Percentiles rank a stretch among this genome's conserved stretches.
Conservation (phyloP, 164 flowering plant species). For the Nymphaea colorata region DNA sequence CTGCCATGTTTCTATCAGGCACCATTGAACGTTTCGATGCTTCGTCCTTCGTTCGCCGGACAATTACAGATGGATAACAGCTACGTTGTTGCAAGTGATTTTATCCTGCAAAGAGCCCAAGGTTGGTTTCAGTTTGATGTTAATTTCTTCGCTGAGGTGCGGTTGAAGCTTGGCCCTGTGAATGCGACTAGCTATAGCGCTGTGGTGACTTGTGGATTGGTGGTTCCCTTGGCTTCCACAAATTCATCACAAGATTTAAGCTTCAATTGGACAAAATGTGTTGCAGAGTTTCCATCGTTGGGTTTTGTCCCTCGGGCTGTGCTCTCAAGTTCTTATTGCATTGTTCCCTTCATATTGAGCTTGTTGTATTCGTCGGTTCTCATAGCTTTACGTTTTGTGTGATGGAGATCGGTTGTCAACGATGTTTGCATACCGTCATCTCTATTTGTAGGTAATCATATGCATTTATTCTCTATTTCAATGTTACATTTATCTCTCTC, state of each 20-base stretch:
- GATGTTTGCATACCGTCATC: too few species aligned
- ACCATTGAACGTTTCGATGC: slow-evolving; percentile 18
- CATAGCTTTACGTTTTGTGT: not conserved
- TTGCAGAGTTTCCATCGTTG: not conserved
- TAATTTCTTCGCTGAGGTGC: slow-evolving; percentile 12
- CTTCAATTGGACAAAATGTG: not conserved
- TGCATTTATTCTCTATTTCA: too few species aligned
- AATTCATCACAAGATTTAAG: not conserved
- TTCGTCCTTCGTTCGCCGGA: slow-evolving; percentile 13
- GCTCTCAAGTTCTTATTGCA: not conserved
- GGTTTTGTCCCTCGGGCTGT: not conserved
- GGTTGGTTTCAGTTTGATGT: slow-evolving; percentile 18
- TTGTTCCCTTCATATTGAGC: not conserved
- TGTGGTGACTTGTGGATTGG: slow-evolving; percentile 16
- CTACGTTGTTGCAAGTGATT: not conserved
- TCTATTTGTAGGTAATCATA: too few species aligned
- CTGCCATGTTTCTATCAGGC: slow-evolving; percentile 26
- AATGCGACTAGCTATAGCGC: slow-evolving; percentile 14
- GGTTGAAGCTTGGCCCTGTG: slow-evolving; percentile 17
- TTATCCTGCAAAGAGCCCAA: slow-evolving; percentile 11
- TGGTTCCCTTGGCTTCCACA: slow-evolving; percentile 12
- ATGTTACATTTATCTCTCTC: too few species aligned
- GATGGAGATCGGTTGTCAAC: not conserved
- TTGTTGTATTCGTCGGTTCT: not conserved
- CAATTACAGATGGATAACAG: not conserved